Conservation (phyloP, 2,329 filamentous ascomycete genomes). For the Trichoderma asperellum region DNA sequence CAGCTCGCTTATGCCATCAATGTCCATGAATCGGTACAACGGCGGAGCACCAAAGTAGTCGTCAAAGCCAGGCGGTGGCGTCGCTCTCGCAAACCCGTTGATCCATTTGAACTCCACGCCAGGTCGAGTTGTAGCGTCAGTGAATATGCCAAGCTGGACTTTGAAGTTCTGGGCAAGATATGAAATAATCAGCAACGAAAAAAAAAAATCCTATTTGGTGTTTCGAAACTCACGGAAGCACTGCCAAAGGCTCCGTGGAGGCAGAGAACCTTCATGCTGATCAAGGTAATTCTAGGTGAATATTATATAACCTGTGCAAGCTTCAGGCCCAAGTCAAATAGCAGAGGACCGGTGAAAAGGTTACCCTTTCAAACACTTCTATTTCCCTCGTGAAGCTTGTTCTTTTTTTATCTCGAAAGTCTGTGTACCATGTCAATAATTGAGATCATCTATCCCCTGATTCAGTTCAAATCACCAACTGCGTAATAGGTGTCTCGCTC, state of each 20-base stretch:
- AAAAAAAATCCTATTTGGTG: background rate
- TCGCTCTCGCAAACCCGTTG: conserved; percentile 54
- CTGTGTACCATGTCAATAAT: background rate
- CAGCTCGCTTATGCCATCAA: conserved; percentile 47
- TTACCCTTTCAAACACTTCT: background rate
- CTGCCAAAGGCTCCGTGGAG: conserved; percentile 62
- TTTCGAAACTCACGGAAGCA: conserved; percentile 49
- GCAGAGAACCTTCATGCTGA: conserved; percentile 58
- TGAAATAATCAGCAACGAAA: conserved; percentile 4
- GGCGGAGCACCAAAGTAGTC: conserved; percentile 61
- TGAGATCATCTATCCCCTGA: background rate
- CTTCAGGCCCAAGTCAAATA: too few relatives aligned
- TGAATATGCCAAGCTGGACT: conserved; percentile 52
- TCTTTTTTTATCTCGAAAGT: background rate
- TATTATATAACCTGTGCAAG: background rate
- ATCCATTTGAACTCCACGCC: conserved; percentile 52
- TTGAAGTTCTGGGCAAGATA: conserved; percentile 54
- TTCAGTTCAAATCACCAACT: background rate
- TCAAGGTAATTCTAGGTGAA: background rate
- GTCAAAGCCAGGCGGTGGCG: conserved; percentile 58
- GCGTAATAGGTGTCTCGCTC: background rate
- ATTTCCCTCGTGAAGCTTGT: background rate
- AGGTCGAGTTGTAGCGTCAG: conserved; percentile 32
- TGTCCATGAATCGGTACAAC: conserved; percentile 59
- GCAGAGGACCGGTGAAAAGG: too few relatives aligned